Evolutionary conservation across 2,329 filamentous ascomycete species (phyloP).

Genomic region (Gaeumannomyces sp.): DNA sequence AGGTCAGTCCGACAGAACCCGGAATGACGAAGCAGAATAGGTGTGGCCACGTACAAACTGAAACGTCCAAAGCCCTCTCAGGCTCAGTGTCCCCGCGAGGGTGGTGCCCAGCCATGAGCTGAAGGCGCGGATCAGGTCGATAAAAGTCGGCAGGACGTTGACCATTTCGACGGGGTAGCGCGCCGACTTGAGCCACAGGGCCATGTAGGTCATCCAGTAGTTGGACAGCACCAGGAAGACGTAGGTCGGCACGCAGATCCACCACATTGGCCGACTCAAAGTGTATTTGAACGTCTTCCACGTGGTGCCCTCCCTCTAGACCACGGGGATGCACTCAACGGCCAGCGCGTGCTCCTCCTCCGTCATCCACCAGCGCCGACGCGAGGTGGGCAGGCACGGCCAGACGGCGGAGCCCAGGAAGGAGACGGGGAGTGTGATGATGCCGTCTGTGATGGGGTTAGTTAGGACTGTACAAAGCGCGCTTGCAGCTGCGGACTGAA

Average conservation of each 20-base stretch:
- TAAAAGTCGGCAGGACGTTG: slow-evolving; percentile 43
- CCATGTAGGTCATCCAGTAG: slow-evolving; percentile 43
- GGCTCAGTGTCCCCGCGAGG: slow-evolving; percentile 27
- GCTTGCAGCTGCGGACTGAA: not conserved
- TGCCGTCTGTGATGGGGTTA: slow-evolving; percentile 9
- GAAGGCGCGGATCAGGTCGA: slow-evolving; percentile 40
- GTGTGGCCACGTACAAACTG: not conserved
- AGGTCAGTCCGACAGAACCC: not conserved
- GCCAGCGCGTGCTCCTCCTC: slow-evolving; percentile 29
- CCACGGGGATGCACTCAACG: slow-evolving; percentile 21
- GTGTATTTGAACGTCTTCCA: slow-evolving; percentile 18
- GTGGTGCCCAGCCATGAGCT: slow-evolving; percentile 43
- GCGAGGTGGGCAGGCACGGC: slow-evolving; percentile 39
- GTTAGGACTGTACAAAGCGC: not conserved
- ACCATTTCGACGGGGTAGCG: slow-evolving; percentile 41
- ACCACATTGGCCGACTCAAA: slow-evolving; percentile 6
- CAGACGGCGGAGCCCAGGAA: slow-evolving; percentile 44
- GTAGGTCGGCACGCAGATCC: slow-evolving; percentile 9
- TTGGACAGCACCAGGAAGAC: slow-evolving; percentile 36
- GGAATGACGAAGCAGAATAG: not conserved
- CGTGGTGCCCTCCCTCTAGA: slow-evolving; percentile 4
- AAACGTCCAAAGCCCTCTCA: slow-evolving; percentile 9
- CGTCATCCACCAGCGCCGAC: slow-evolving; percentile 30
- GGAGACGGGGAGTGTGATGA: slow-evolving; percentile 37
- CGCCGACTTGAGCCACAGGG: slow-evolving; percentile 44